Percentiles rank a stretch among this genome's conserved stretches.
Evolutionary conservation across 2,329 filamentous ascomycete genomes (phyloP).

Genomic region (Fusarium aywerte): DNA sequence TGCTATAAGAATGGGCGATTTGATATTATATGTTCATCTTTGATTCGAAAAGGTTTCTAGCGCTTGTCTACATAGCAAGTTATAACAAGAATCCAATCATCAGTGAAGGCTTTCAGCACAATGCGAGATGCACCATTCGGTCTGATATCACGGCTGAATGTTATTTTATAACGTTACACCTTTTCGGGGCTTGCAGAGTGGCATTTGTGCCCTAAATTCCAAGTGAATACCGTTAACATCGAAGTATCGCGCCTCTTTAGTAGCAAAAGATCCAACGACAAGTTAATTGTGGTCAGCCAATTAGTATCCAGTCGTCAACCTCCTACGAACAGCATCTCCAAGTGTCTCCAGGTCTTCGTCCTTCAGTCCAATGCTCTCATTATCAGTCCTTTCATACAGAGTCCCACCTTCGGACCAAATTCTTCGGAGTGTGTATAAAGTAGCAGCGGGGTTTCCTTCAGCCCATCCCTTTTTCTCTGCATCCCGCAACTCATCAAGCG

Average conservation of each 20-base stretch:
- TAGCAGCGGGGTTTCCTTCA: constrained; percentile 61
- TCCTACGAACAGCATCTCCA: constrained; percentile 42
- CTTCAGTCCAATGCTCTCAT: constrained; percentile 64
- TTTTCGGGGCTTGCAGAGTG: no score
- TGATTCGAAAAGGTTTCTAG: background rate
- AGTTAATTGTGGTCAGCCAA: background rate
- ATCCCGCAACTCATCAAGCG: constrained; percentile 63
- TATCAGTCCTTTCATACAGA: constrained; percentile 75
- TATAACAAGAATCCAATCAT: background rate
- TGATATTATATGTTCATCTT: background rate
- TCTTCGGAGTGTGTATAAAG: constrained; percentile 68
- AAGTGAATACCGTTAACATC: no score
- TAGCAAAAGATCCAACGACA: no score
- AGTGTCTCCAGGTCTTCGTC: constrained; percentile 65
- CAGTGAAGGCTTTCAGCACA: background rate
- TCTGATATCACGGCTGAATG: no score
- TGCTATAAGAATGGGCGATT: background rate
- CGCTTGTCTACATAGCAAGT: background rate
- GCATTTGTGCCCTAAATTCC: no score
- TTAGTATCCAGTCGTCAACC: constrained; percentile 32
- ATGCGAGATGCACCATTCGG: no score
- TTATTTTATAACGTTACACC: no score
- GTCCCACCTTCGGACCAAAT: constrained; percentile 81
- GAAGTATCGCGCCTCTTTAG: no score
- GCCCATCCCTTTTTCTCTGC: constrained; percentile 70